A percentile compares a stretch with the other conserved stretches of the same genome.
These are phyloP conservation scores for Mrakia hoshinonis DNA, from an alignment of 768 basidiomycete species.

Conservation along the genomic window DNA sequence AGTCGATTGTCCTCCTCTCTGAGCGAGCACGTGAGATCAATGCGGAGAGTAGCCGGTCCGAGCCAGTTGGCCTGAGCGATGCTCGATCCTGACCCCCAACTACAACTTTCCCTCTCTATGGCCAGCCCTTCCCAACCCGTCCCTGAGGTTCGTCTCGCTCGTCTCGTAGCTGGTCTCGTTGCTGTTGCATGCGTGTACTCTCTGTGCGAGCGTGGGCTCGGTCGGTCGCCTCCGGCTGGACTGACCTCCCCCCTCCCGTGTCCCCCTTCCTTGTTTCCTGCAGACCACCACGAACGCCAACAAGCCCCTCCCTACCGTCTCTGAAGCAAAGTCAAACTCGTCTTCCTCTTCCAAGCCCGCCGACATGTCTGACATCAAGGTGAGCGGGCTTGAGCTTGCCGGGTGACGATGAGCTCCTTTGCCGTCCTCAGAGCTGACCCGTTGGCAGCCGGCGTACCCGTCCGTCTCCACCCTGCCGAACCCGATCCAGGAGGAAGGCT, in stretches of 20 bases:
- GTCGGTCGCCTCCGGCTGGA: no score
- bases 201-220: no score
- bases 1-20: no score
- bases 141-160: no score
- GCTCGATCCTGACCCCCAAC: not conserved
- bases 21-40: no score
- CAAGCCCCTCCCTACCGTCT: not conserved
- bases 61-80: no score
- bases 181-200: not conserved
- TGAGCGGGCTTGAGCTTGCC: not conserved
- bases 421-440: not conserved
- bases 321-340: not conserved
- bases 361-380: not conserved
- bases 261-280: not conserved
- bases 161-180: no score
- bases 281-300: not conserved
- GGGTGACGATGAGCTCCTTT: not conserved
- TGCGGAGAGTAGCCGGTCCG: no score
- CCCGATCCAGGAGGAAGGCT: conserved; percentile 21
- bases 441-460: no score
- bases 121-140: not conserved
- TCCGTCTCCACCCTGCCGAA: not conserved
- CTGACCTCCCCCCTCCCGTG: no score
- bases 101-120: not conserved
- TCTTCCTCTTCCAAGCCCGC: not conserved